Evolutionary conservation across 2,329 filamentous ascomycete genomes (phyloP).

Genomic region (Diaporthe australafricana): DNA sequence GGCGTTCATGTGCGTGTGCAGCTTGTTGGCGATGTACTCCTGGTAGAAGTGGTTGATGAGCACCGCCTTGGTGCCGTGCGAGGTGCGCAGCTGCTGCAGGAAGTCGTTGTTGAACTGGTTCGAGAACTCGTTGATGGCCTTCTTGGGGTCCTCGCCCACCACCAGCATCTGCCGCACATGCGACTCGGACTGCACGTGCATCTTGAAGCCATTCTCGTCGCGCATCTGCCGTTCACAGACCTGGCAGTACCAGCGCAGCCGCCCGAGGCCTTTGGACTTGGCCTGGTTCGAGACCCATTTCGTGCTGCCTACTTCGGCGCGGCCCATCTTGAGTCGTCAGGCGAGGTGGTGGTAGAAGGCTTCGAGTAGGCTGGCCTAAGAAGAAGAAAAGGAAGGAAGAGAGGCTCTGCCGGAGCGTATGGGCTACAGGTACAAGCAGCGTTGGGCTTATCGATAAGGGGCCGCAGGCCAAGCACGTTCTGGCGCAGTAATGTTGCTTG

Average conservation of each 20-base stretch:
- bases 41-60: slow-evolving; percentile 96
- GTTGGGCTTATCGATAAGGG: no score
- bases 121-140: slow-evolving; percentile 84
- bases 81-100: slow-evolving; percentile 78
- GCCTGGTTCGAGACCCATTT: slow-evolving; percentile 92
- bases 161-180: slow-evolving; percentile 92
- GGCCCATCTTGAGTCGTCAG: slow-evolving; percentile 75
- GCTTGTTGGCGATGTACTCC: slow-evolving; percentile 87
- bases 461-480: no score
- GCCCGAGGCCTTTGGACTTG: slow-evolving; percentile 82
- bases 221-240: slow-evolving; percentile 81
- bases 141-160: slow-evolving; percentile 88
- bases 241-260: slow-evolving; percentile 92
- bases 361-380: no score
- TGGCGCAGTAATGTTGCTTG: neutral
- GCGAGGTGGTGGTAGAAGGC: neutral
- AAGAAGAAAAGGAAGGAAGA: no score
- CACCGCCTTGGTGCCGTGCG: slow-evolving; percentile 91
- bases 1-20: slow-evolving; percentile 93
- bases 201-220: slow-evolving; percentile 93
- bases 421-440: no score
- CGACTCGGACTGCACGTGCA: slow-evolving; percentile 85
- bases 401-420: no score
- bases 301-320: slow-evolving; percentile 91
- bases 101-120: slow-evolving; percentile 86